Evolutionary conservation across 2,329 filamentous ascomycete species (phyloP).

Genomic region (Fusarium robinianum): DNA sequence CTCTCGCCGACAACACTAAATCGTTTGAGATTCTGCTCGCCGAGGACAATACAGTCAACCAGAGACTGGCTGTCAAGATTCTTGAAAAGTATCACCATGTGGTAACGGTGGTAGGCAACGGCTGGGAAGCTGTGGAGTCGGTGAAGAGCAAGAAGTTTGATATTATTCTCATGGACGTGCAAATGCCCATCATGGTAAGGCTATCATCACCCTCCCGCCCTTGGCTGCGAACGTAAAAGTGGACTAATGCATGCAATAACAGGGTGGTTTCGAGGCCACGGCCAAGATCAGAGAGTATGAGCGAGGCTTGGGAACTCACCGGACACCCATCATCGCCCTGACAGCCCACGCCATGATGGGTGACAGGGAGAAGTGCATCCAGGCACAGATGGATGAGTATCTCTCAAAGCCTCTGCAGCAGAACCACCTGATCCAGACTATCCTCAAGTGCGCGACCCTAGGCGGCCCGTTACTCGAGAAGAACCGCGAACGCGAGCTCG

Average conservation of each 20-base stretch:
- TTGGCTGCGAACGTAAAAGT: background rate
- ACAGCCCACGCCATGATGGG: constrained; percentile 99
- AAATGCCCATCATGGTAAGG: constrained; percentile 98
- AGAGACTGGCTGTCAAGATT: constrained; percentile 94
- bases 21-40: constrained; percentile 95
- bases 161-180: constrained; percentile 97
- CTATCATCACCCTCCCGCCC: background rate
- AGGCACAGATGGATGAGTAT: constrained; percentile 99
- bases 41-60: constrained; percentile 97
- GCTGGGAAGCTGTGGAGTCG: constrained; percentile 89
- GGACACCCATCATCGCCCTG: constrained; percentile 93
- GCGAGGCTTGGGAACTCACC: constrained; percentile 73
- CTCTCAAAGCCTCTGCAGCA: constrained; percentile 95
- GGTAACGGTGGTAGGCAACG: constrained; percentile 92
- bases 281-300: constrained; percentile 97
- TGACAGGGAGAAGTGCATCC: constrained; percentile 96
- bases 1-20: constrained; percentile 89
- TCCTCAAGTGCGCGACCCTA: constrained; percentile 93
- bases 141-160: constrained; percentile 92
- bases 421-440: constrained; percentile 96
- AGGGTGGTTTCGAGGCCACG: constrained; percentile 96
- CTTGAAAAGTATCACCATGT: constrained; percentile 95
- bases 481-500: constrained; percentile 65
- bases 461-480: constrained; percentile 82
- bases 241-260: constrained; percentile 42